phyloP scores from a whole-genome alignment of 768 basidiomycete genomes.

The Amanita phalloides region DNA sequence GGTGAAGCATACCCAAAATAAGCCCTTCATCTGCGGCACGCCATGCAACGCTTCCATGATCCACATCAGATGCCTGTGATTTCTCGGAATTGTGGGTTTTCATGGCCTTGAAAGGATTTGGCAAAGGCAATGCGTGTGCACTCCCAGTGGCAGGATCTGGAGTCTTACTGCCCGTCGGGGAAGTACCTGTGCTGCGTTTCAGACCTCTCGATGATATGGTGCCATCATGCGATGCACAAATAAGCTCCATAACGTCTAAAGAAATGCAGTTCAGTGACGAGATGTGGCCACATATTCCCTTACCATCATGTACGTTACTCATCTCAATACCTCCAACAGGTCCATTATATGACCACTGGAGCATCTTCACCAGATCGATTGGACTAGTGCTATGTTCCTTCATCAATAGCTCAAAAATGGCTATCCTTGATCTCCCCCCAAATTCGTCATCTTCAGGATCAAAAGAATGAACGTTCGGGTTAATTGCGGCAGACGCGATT shows the following conservation, averaged over 20 bases:
- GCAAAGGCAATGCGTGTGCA: conserved; percentile 28
- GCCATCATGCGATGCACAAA: neutral
- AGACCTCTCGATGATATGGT: neutral
- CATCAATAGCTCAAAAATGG: conserved; percentile 26
- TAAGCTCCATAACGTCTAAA: neutral
- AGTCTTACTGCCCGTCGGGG: conserved; percentile 12
- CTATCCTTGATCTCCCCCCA: conserved; percentile 27
- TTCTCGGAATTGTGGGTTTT: conserved; percentile 40
- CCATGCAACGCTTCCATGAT: neutral
- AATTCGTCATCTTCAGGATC: conserved; percentile 19
- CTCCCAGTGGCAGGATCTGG: conserved; percentile 19
- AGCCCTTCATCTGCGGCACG: conserved; percentile 18
- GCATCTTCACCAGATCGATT: conserved; percentile 32
- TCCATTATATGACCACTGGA: conserved; percentile 46
- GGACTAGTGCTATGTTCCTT: conserved; percentile 18
- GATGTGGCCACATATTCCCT: conserved; percentile 7
- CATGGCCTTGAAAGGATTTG: conserved; percentile 55
- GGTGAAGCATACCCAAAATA: conserved; percentile 22
- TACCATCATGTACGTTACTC: conserved; percentile 37
- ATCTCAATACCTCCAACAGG: conserved; percentile 34
- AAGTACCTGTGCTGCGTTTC: neutral
- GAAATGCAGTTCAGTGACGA: conserved; percentile 4
- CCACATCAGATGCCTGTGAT: conserved; percentile 14
- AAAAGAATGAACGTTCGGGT: conserved; percentile 19
- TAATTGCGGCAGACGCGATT: conserved; percentile 34